Percentiles rank a stretch among this genome's conserved stretches.
phyloP scores from a whole-genome alignment of 805 yeast species.

The Pichia kluyveri region DNA sequence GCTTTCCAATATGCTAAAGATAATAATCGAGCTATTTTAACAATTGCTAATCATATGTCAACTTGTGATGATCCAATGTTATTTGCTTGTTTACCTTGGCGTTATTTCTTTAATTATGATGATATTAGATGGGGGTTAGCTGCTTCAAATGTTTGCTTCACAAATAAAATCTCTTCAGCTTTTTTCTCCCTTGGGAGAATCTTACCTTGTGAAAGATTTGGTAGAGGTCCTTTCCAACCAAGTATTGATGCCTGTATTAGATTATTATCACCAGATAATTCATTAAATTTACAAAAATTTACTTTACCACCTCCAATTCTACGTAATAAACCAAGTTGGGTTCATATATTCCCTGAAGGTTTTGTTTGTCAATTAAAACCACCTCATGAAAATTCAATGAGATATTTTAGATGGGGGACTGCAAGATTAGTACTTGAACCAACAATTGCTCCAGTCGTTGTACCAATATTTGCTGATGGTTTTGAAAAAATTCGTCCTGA shows the following conservation, averaged over 20 bases:
- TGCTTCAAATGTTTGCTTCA: slow-evolving; percentile 85
- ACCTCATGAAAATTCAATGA: slow-evolving; percentile 79
- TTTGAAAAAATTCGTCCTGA: slow-evolving; percentile 86
- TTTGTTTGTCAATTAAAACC: slow-evolving; percentile 78
- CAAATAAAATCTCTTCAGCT: slow-evolving; percentile 35
- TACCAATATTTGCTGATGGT: slow-evolving; percentile 82
- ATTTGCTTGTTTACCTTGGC: slow-evolving; percentile 80
- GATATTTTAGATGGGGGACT: slow-evolving; percentile 95
- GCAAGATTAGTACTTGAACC: slow-evolving; percentile 77
- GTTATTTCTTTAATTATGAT: slow-evolving; percentile 50
- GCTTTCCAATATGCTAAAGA: slow-evolving; percentile 54
- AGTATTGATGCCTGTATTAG: slow-evolving; percentile 81
- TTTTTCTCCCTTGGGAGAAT: slow-evolving; percentile 87
- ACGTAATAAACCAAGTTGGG: slow-evolving; percentile 70
- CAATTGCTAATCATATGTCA: slow-evolving; percentile 91
- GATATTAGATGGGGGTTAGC: slow-evolving; percentile 90
- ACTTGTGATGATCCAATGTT: slow-evolving; percentile 86
- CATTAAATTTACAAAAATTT: slow-evolving; percentile 37
- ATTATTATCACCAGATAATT: slow-evolving; percentile 70
- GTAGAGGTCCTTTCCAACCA: slow-evolving; percentile 88
- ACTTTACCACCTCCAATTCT: slow-evolving; percentile 40
- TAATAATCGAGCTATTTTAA: slow-evolving; percentile 69
- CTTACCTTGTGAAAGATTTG: slow-evolving; percentile 80
- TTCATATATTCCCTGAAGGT: slow-evolving; percentile 93
- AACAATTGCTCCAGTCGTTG: slow-evolving; percentile 71